A percentile compares a stretch with the other conserved stretches of the same genome.
phyloP scores from a whole-genome alignment of 257 asterid species.

The Petrea volubilis region DNA sequence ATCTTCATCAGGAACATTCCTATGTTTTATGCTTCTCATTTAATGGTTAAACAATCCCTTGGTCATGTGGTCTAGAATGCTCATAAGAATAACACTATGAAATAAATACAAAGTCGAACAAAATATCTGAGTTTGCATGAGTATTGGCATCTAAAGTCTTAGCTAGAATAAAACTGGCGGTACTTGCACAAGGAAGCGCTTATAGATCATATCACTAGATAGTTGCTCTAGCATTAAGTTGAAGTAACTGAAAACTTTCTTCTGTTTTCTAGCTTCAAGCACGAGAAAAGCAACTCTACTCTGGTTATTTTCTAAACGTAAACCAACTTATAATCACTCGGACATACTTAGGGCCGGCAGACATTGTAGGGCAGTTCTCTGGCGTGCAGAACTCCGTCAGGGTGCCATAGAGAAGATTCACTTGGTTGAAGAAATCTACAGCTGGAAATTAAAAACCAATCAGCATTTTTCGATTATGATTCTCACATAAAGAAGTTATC shows the following conservation, averaged over 20 bases:
- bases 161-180: background rate
- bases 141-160: too few relatives aligned
- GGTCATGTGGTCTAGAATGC: background rate
- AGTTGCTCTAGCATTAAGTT: background rate
- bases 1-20: conserved; percentile 6
- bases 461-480: conserved; percentile 34
- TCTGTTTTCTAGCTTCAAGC: background rate
- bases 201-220: conserved; percentile 1
- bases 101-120: background rate
- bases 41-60: conserved; percentile 1
- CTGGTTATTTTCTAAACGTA: background rate
- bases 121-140: background rate
- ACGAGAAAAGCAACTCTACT: background rate
- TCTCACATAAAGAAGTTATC: conserved; percentile 15
- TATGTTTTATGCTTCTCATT: background rate
- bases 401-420: conserved; percentile 92
- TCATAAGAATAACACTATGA: background rate
- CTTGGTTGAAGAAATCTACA: conserved; percentile 95
- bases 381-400: conserved; percentile 93
- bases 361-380: conserved; percentile 91
- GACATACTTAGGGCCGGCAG: conserved; percentile 97
- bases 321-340: background rate
- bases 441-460: conserved; percentile 60
- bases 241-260: background rate
- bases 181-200: background rate